A percentile compares a stretch with the other conserved stretches of the same genome.
These are phyloP conservation scores for Leavenworthia alabamica DNA, from an alignment of 345 rosid species.

Conservation along the genomic window DNA sequence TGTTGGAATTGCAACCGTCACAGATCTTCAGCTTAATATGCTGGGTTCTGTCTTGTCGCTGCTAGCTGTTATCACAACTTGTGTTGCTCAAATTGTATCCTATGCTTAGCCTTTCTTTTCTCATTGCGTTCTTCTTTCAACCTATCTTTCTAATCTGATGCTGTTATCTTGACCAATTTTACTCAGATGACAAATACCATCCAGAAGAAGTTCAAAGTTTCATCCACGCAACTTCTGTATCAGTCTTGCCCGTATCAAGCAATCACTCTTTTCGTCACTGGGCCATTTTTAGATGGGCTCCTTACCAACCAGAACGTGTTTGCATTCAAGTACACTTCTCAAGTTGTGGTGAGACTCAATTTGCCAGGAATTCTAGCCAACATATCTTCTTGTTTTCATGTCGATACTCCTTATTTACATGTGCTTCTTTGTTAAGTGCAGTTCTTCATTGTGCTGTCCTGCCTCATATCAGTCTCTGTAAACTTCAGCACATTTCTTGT, in stretches of 20 bases:
- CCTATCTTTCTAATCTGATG: slow-evolving; percentile 7
- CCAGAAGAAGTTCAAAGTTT: slow-evolving; percentile 98
- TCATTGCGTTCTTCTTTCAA: neutral
- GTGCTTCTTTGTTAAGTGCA: slow-evolving; percentile 47
- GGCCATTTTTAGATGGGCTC: slow-evolving; percentile 96
- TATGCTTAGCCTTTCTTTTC: slow-evolving; percentile 25
- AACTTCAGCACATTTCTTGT: slow-evolving; percentile 99
- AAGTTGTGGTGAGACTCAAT: slow-evolving; percentile 74
- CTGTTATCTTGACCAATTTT: slow-evolving; percentile 47
- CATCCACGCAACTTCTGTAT: slow-evolving; percentile 96
- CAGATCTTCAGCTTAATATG: slow-evolving; percentile 96
- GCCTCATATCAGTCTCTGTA: slow-evolving; percentile 97
- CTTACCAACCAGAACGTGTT: slow-evolving; percentile 87
- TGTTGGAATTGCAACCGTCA: slow-evolving; percentile 98
- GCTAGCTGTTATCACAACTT: slow-evolving; percentile 91
- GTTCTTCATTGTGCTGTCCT: slow-evolving; percentile 98
- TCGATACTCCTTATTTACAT: neutral
- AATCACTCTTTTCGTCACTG: slow-evolving; percentile 71
- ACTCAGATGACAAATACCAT: slow-evolving; percentile 97
- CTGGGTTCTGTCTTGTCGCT: slow-evolving; percentile 88
- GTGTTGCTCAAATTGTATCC: slow-evolving; percentile 99
- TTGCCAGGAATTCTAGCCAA: neutral
- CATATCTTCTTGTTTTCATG: neutral
- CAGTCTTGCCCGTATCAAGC: slow-evolving; percentile 99
- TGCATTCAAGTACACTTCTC: slow-evolving; percentile 95